Percentiles rank a stretch among this genome's conserved stretches.
Conservation (phyloP, 2,329 filamentous ascomycete genomes). For the Alternaria arborescens region DNA sequence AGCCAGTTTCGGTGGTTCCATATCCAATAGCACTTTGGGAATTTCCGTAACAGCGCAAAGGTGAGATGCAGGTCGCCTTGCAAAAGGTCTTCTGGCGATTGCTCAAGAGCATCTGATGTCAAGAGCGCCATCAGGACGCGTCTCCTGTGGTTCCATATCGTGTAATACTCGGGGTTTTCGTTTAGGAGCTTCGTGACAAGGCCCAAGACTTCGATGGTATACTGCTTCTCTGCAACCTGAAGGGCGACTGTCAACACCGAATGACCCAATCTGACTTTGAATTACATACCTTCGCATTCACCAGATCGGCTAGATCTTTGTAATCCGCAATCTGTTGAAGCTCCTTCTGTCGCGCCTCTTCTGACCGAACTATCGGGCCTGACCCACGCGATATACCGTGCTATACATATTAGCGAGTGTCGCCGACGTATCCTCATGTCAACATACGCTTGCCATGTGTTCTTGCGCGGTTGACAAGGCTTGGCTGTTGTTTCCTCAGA, state of each 20-base stretch:
- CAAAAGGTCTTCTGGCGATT: conserved; percentile 63
- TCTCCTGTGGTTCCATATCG: conserved; percentile 88
- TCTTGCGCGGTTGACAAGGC: conserved; percentile 11
- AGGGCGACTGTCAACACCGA: background rate
- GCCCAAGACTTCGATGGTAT: conserved; percentile 66
- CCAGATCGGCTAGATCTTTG: conserved; percentile 71
- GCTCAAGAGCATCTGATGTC: conserved; percentile 34
- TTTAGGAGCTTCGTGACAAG: conserved; percentile 76
- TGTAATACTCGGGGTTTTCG: conserved; percentile 88
- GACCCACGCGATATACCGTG: conserved; percentile 79
- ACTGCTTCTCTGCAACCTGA: conserved; percentile 58
- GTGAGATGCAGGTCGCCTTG: conserved; percentile 81
- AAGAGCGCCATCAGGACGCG: conserved; percentile 72
- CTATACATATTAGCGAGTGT: conserved; percentile 58
- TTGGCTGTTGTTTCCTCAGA: conserved; percentile 22
- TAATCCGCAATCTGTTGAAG: conserved; percentile 79
- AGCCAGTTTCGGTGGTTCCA: conserved; percentile 96
- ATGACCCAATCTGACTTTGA: background rate
- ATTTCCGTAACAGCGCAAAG: conserved; percentile 82
- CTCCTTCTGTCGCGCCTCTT: conserved; percentile 76
- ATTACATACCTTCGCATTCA: conserved; percentile 68
- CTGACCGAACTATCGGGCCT: conserved; percentile 65
- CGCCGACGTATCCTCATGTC: background rate
- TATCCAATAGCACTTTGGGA: conserved; percentile 99
- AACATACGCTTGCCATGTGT: conserved; percentile 54